Evolutionary conservation across 2,329 filamentous ascomycete genomes (phyloP).

Genomic region (Aspergillus unguis): DNA sequence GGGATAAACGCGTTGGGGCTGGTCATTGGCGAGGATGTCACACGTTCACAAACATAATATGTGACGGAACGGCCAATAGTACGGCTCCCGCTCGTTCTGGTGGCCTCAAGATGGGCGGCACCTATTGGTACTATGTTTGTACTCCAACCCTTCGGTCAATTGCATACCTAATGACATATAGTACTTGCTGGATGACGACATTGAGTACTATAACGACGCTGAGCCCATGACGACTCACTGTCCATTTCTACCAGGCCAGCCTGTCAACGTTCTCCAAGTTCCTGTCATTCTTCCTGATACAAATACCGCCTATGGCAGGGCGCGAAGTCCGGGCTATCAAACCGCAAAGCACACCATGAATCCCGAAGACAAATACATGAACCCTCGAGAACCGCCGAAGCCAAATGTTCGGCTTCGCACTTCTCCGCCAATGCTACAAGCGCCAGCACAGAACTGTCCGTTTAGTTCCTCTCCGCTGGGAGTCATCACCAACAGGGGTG

Average conservation of each 20-base stretch:
- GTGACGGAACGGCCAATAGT: constrained; percentile 63
- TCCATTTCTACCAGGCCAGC: constrained; percentile 82
- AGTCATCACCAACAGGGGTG: constrained; percentile 26
- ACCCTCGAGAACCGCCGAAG: constrained; percentile 59
- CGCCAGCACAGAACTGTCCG: constrained; percentile 23
- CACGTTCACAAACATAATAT: constrained; percentile 79
- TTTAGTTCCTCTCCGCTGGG: constrained; percentile 28
- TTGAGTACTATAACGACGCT: constrained; percentile 70
- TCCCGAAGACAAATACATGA: constrained; percentile 70
- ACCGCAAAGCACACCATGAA: constrained; percentile 69
- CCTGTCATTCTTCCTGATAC: constrained; percentile 62
- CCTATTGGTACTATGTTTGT: constrained; percentile 93
- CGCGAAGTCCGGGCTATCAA: constrained; percentile 62
- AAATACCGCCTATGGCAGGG: constrained; percentile 52
- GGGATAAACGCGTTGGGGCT: constrained; percentile 69
- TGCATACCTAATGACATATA: constrained; percentile 40
- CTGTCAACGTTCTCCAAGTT: constrained; percentile 78
- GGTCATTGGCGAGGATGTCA: constrained; percentile 86
- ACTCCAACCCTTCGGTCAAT: background rate
- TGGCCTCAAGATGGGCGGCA: constrained; percentile 85
- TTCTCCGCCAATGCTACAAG: constrained; percentile 35
- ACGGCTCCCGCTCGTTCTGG: constrained; percentile 62
- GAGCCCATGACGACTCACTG: constrained; percentile 74
- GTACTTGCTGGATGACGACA: constrained; percentile 78
- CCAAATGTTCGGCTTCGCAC: constrained; percentile 48